Evolutionary conservation across 1,284 basidiomycete species (phyloP).

Genomic region (Boletellus deceptivus): DNA sequence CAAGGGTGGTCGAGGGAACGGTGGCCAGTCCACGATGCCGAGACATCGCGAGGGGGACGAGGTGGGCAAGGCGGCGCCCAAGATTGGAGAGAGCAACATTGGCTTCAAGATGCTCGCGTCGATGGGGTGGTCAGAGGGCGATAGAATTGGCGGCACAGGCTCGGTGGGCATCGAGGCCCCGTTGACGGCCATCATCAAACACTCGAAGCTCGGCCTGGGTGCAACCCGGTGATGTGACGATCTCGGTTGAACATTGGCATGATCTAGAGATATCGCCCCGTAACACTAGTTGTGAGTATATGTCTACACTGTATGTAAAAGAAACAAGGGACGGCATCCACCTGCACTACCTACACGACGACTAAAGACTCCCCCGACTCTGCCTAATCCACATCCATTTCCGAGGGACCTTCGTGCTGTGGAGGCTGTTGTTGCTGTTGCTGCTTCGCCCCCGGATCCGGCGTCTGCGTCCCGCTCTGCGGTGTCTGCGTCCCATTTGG

Average conservation of each 20-base stretch:
- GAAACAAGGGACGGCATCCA: not conserved
- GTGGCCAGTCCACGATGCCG: slow-evolving; percentile 28
- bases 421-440: slow-evolving; percentile 24
- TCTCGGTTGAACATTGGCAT: too few relatives aligned
- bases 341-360: not conserved
- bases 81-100: slow-evolving; percentile 66
- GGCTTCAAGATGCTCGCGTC: slow-evolving; percentile 74
- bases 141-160: slow-evolving; percentile 53
- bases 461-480: slow-evolving; percentile 56
- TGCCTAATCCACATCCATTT: slow-evolving; percentile 82
- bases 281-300: slow-evolving; percentile 17
- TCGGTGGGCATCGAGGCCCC: slow-evolving; percentile 64
- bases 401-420: slow-evolving; percentile 51
- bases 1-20: slow-evolving; percentile 12
- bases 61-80: slow-evolving; percentile 77
- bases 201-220: slow-evolving; percentile 70
- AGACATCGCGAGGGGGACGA: slow-evolving; percentile 69
- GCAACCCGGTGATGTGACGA: slow-evolving; percentile 34
- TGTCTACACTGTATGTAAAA: slow-evolving; percentile 7
- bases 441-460: slow-evolving; percentile 42
- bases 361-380: not conserved
- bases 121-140: slow-evolving; percentile 79
- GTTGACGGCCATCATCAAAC: slow-evolving; percentile 70
- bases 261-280: not conserved
- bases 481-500: slow-evolving; percentile 57